Conservation (phyloP, 768 basidiomycete genomes). For the Russula emetica region DNA sequence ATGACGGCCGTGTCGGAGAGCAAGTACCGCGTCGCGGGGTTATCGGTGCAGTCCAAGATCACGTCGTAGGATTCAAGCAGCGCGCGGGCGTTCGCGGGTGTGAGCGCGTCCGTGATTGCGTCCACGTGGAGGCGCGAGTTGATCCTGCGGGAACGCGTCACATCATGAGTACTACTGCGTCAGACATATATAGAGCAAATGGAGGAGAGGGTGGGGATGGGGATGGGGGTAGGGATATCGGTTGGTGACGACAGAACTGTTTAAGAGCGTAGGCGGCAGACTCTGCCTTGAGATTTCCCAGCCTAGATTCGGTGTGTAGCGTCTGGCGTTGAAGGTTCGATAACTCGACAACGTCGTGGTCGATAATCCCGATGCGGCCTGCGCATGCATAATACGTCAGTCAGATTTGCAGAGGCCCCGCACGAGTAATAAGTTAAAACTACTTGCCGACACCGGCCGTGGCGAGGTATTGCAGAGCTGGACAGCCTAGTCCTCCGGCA, state of each 20-base stretch:
- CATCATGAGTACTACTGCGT: not conserved
- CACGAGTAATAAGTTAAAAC: not conserved
- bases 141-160: slow-evolving; percentile 45
- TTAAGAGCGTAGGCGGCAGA: slow-evolving; percentile 71
- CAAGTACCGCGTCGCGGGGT: slow-evolving; percentile 86
- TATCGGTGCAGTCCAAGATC: slow-evolving; percentile 93
- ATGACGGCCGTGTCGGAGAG: slow-evolving; percentile 80
- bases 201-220: not conserved
- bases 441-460: slow-evolving; percentile 84
- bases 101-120: slow-evolving; percentile 49
- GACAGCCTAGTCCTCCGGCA: slow-evolving; percentile 94
- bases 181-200: not conserved
- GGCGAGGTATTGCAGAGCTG: slow-evolving; percentile 89
- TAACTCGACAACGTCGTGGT: slow-evolving; percentile 81
- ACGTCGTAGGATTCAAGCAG: slow-evolving; percentile 64
- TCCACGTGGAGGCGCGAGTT: slow-evolving; percentile 68
- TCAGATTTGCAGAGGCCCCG: slow-evolving; percentile 4
- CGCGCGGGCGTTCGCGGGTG: slow-evolving; percentile 57
- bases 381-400: not conserved
- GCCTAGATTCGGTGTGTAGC: slow-evolving; percentile 66
- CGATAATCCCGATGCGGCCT: slow-evolving; percentile 84
- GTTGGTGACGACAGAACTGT: slow-evolving; percentile 42
- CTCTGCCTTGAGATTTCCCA: slow-evolving; percentile 77
- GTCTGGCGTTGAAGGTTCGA: slow-evolving; percentile 93
- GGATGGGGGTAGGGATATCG: too few species aligned